Percentiles rank a stretch among this genome's conserved stretches.
phyloP scores from a whole-genome alignment of 2,329 filamentous ascomycete genomes.

The Pseudogymnoascus sp. region DNA sequence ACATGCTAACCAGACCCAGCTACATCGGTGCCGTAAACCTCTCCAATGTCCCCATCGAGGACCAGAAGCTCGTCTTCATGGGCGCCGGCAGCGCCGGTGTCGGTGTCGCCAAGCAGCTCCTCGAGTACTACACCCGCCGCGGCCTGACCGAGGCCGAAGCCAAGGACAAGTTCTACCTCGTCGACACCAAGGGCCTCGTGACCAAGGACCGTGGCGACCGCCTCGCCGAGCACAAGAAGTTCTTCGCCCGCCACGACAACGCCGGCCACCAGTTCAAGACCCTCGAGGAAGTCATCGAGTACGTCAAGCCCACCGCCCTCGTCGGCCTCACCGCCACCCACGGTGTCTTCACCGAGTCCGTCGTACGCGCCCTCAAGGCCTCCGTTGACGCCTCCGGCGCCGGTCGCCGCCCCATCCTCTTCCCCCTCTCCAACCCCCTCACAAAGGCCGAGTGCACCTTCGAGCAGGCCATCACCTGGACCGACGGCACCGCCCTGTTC shows the following conservation, averaged over 20 bases:
- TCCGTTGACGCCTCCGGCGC: conserved; percentile 54
- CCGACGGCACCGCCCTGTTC: conserved; percentile 84
- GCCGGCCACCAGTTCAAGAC: conserved; percentile 63
- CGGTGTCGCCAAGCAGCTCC: conserved; percentile 94
- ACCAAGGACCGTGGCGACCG: conserved; percentile 88
- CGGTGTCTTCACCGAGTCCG: conserved; percentile 84
- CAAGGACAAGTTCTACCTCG: conserved; percentile 88
- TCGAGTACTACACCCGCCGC: conserved; percentile 91
- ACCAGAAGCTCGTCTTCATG: conserved; percentile 93
- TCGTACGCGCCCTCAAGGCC: conserved; percentile 63
- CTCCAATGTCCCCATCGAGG: conserved; percentile 74
- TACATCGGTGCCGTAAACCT: conserved; percentile 70
- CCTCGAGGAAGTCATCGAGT: conserved; percentile 84
- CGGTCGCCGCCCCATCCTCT: conserved; percentile 80
- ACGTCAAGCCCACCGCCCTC: conserved; percentile 88
- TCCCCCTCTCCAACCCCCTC: conserved; percentile 92
- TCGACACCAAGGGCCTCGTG: conserved; percentile 93
- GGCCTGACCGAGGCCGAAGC: conserved; percentile 84
- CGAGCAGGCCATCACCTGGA: conserved; percentile 84
- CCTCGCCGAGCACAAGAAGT: conserved; percentile 81
- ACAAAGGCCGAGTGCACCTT: conserved; percentile 98
- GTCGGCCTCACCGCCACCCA: conserved; percentile 92
- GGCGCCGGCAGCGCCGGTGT: conserved; percentile 93
- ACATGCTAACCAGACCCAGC: conserved; percentile 48
- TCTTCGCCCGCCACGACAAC: conserved; percentile 59